A percentile compares a stretch with the other conserved stretches of the same genome.
Evolutionary conservation across 1,139 yeast genomes (phyloP).

Genomic region (Protomyces pachydermus): DNA sequence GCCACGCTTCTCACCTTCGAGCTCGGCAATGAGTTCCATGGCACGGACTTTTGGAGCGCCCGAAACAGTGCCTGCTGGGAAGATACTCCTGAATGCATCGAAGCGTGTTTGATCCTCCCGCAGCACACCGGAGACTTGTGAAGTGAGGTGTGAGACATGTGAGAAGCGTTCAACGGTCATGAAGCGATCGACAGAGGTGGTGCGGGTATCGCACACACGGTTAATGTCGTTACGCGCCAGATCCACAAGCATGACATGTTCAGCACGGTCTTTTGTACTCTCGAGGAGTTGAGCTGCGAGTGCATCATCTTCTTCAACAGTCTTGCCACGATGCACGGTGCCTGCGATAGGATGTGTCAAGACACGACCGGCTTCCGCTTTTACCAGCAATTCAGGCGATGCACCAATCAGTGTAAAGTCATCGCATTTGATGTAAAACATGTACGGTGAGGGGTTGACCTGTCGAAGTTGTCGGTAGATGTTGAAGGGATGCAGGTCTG

Average conservation of each 20-base stretch:
- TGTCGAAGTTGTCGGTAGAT: slow-evolving; percentile 89
- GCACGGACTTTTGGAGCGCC: slow-evolving; percentile 98
- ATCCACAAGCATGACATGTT: slow-evolving; percentile 97
- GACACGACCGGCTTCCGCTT: slow-evolving; percentile 66
- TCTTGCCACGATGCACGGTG: slow-evolving; percentile 81
- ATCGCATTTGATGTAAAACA: slow-evolving; percentile 89
- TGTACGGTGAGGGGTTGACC: slow-evolving; percentile 94
- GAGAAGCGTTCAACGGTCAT: slow-evolving; percentile 88
- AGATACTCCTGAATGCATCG: slow-evolving; percentile 93
- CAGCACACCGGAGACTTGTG: slow-evolving; percentile 88
- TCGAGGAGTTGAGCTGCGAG: slow-evolving; percentile 68
- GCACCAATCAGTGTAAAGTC: slow-evolving; percentile 90
- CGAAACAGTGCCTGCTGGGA: slow-evolving; percentile 98
- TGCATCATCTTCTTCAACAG: slow-evolving; percentile 83
- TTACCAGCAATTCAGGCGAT: slow-evolving; percentile 88
- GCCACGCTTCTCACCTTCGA: slow-evolving; percentile 89
- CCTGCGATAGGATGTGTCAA: slow-evolving; percentile 98
- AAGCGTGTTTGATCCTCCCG: slow-evolving; percentile 80
- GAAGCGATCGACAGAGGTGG: slow-evolving; percentile 80
- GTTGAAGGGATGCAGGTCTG: slow-evolving; percentile 91
- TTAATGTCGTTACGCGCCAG: slow-evolving; percentile 93
- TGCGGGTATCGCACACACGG: slow-evolving; percentile 80
- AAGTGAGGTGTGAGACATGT: slow-evolving; percentile 95
- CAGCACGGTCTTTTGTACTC: slow-evolving; percentile 91
- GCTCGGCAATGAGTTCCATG: slow-evolving; percentile 85